Evolutionary conservation across 1,284 basidiomycete species (phyloP).

Genomic region (Ceratobasidium sp.): DNA sequence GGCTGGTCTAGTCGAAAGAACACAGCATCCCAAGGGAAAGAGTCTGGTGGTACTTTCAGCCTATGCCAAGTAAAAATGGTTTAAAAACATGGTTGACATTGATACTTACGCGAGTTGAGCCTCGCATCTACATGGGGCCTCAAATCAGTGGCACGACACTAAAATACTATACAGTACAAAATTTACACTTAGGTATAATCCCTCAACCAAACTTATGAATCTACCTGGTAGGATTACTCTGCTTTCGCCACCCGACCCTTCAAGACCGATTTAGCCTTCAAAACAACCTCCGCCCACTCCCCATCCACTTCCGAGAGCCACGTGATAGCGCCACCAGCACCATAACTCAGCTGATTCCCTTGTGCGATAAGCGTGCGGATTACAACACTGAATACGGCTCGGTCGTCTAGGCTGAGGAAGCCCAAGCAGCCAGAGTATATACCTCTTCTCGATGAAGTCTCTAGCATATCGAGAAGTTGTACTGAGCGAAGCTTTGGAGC

Average conservation of each 20-base stretch:
- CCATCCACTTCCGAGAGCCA: slow-evolving; percentile 84
- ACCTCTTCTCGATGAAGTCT: slow-evolving; percentile 65
- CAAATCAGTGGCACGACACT: no score
- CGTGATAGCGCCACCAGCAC: slow-evolving; percentile 96
- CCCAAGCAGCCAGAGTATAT: slow-evolving; percentile 96
- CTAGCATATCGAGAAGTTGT: slow-evolving; percentile 85
- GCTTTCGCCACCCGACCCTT: slow-evolving; percentile 1
- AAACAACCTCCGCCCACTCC: slow-evolving; percentile 93
- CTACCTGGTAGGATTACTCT: no score
- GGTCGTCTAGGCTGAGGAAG: slow-evolving; percentile 89
- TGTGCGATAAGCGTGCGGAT: slow-evolving; percentile 92
- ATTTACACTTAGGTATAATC: no score
- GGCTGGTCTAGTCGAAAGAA: no score
- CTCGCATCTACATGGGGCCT: no score
- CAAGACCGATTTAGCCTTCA: slow-evolving; percentile 26
- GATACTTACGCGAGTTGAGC: no score
- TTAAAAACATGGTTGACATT: no score
- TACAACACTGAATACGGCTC: slow-evolving; percentile 93
- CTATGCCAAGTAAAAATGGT: no score
- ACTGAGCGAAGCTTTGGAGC: slow-evolving; percentile 95
- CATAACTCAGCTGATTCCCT: slow-evolving; percentile 62
- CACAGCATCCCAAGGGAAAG: no score
- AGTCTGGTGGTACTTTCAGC: no score
- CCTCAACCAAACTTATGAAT: no score
- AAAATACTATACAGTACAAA: no score